phyloP scores from a whole-genome alignment of 2,329 filamentous ascomycete genomes.

The Trichophyton verrucosum region DNA sequence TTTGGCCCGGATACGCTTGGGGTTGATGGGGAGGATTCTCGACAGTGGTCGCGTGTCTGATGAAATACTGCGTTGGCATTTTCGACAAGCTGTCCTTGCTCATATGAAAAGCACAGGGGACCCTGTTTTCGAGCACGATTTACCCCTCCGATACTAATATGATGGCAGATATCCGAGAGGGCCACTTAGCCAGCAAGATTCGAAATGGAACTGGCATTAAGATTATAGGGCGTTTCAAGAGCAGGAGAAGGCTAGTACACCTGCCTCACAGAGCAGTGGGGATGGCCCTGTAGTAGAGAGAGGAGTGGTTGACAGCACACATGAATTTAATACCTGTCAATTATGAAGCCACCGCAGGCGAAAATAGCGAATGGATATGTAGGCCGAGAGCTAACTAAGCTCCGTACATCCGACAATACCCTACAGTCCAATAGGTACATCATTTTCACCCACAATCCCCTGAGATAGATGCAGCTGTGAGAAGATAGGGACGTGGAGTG shows the following conservation, averaged over 20 bases:
- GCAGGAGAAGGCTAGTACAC: not conserved
- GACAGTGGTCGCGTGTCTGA: constrained; percentile 7
- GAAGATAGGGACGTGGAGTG: too few species aligned
- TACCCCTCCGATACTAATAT: not conserved
- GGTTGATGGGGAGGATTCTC: constrained; percentile 11
- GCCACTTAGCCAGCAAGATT: not conserved
- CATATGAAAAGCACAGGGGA: constrained; percentile 16
- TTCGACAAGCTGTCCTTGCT: constrained; percentile 11
- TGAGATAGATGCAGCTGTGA: not conserved
- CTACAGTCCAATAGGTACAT: too few species aligned
- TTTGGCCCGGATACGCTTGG: constrained; percentile 4
- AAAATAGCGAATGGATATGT: too few species aligned
- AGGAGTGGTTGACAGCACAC: too few species aligned
- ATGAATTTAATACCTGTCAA: too few species aligned
- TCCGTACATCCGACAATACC: too few species aligned
- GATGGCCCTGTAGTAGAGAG: too few species aligned
- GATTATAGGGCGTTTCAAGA: not conserved
- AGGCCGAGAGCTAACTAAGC: too few species aligned
- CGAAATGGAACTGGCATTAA: not conserved
- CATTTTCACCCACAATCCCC: too few species aligned
- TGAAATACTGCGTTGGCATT: constrained; percentile 13
- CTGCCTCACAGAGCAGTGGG: not conserved
- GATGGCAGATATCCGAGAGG: not conserved
- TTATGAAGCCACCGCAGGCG: too few species aligned
- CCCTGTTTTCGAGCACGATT: constrained; percentile 14